These are phyloP conservation scores for Xylaria bambusicola DNA, from an alignment of 495 filamentous ascomycete species.

Conservation along the genomic window DNA sequence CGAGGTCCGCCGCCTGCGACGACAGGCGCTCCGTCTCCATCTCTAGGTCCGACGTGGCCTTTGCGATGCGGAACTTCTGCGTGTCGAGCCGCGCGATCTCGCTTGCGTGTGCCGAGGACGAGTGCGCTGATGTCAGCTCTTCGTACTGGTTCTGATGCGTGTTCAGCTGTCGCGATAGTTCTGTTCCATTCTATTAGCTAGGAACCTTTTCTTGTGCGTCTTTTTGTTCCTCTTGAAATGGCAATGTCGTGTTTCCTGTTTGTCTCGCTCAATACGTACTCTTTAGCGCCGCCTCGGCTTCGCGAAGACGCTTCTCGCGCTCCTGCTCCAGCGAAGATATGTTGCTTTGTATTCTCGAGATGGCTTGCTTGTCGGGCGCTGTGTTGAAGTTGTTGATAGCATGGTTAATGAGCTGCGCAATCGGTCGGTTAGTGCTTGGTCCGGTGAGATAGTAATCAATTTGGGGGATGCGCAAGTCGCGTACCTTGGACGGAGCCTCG, in stretches of 20 bases:
- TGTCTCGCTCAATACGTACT: slow-evolving; percentile 36
- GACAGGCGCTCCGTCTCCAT: slow-evolving; percentile 88
- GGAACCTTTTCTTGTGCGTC: background rate
- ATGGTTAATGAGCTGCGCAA: slow-evolving; percentile 76
- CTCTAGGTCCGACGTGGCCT: slow-evolving; percentile 83
- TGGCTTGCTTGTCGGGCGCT: slow-evolving; percentile 77
- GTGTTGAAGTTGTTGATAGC: slow-evolving; percentile 95
- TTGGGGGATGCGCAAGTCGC: slow-evolving; percentile 23
- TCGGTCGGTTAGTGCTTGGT: slow-evolving; percentile 2
- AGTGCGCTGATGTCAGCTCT: slow-evolving; percentile 70
- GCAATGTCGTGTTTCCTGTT: too few relatives aligned
- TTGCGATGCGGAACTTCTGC: slow-evolving; percentile 92
- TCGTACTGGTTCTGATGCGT: slow-evolving; percentile 68
- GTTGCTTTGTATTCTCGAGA: slow-evolving; percentile 84
- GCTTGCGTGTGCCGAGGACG: slow-evolving; percentile 72
- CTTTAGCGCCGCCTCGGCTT: slow-evolving; percentile 69
- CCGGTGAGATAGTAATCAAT: background rate
- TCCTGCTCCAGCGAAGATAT: slow-evolving; percentile 75
- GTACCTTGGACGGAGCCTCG: slow-evolving; percentile 85
- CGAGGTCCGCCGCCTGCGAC: slow-evolving; percentile 75
- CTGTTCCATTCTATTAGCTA: slow-evolving; percentile 27
- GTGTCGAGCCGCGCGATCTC: slow-evolving; percentile 84
- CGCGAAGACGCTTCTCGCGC: slow-evolving; percentile 72
- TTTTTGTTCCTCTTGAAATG: too few relatives aligned
- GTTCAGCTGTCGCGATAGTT: slow-evolving; percentile 70